Evolutionary conservation across 768 basidiomycete genomes (phyloP), one percentile per base, ranked within the genome.

Genomic region (Sutorius australiensis): DNA sequence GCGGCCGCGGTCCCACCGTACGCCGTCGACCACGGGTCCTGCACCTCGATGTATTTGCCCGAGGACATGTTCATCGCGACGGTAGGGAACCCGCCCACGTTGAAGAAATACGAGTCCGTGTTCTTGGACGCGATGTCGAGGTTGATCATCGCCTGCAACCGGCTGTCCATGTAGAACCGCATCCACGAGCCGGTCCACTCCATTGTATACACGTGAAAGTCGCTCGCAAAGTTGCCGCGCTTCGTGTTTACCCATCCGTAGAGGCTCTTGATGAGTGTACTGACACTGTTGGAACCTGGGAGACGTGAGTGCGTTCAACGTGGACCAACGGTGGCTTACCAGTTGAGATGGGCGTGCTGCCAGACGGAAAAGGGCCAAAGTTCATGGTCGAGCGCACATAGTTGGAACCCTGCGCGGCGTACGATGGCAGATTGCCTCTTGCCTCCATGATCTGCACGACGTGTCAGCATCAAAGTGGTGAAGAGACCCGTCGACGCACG

Each of bases 101-200:
- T 70, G 73, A 76, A 84, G 67, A 84, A 80, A 49, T 75, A 69
- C 52, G 72, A 74, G 62, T 77, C 75, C 1, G 72, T 69, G 46
- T 67, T 67, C 55, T 67, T 72, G 51, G 68, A 67, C n/a, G 69
- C 60, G 59, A 83, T 72, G 50, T 73, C 66, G 58, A 82, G 67
- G 46, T 79, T 72, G 58, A 84, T 73, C 71, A 79, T 77, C 51
- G 79, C 78, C 56, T 70, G 54, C 28, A 83, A 71, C 47, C 78
- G 72, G 34, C 66, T 71, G 68, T 84, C 82, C 46, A 79, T 74
- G 64, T 81, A 79, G 57, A 78, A 73, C 48, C 76, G 75, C 66
- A 84, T 75, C 70, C 77, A 83, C 28, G 71, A 65, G 12, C 73
- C 74, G 16, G 79, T 83, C 83, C 83, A 84, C 61, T 84, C 83